These are phyloP conservation scores for Camillea tinctor DNA, from an alignment of 2,329 filamentous ascomycete species.

Conservation along the genomic window DNA sequence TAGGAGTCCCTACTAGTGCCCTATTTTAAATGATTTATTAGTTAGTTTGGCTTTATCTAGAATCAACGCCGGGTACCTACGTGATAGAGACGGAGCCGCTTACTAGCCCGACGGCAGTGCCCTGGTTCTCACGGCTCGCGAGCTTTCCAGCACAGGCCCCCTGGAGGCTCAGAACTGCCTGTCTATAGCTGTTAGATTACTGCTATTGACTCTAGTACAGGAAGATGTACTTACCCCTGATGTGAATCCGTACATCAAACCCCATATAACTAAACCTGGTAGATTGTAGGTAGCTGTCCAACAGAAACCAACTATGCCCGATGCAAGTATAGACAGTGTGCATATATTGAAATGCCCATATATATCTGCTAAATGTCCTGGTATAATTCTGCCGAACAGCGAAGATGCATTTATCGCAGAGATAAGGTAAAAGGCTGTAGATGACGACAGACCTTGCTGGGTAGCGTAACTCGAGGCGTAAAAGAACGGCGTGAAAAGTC, in stretches of 20 bases:
- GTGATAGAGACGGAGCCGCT: conserved; percentile 42
- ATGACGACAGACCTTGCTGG: conserved; percentile 26
- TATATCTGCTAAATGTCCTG: conserved; percentile 35
- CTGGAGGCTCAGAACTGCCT: conserved; percentile 48
- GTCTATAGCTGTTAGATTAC: conserved; percentile 1
- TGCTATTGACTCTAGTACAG: background rate
- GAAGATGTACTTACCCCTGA: conserved; percentile 37
- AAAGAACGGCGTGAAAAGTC: conserved; percentile 40
- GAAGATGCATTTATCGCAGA: conserved; percentile 38
- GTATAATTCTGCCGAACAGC: conserved; percentile 36
- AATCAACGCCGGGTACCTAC: conserved; percentile 30
- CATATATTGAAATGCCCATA: conserved; percentile 25
- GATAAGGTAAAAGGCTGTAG: conserved; percentile 37
- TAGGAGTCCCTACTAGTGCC: conserved; percentile 40
- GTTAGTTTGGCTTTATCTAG: background rate
- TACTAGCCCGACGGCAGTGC: conserved; percentile 41
- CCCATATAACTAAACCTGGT: conserved; percentile 44
- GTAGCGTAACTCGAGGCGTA: conserved; percentile 30
- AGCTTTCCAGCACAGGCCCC: conserved; percentile 44
- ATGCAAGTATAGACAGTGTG: conserved; percentile 28
- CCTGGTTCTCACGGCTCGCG: conserved; percentile 37
- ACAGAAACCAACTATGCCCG: conserved; percentile 42
- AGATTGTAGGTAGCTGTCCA: conserved; percentile 42
- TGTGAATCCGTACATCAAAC: conserved; percentile 44
- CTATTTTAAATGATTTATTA: conserved; percentile 19